Conservation (phyloP, 2,329 filamentous ascomycete genomes). For the Monascus ruber region DNA sequence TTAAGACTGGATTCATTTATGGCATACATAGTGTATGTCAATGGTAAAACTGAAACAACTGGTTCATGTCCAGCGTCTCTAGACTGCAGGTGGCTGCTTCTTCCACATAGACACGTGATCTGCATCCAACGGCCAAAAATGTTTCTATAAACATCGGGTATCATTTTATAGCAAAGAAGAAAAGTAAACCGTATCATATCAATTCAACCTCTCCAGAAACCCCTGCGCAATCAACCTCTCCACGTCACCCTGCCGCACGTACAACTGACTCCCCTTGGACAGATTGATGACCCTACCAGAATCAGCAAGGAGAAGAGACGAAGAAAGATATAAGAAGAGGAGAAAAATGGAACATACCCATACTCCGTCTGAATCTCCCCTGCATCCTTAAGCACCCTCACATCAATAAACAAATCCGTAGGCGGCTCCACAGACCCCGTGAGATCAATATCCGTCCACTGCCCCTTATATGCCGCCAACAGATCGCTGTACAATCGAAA, state of each 20-base stretch:
- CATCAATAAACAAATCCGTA: constrained; percentile 92
- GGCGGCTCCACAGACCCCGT: constrained; percentile 90
- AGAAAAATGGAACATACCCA: constrained; percentile 50
- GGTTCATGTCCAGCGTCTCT: neutral
- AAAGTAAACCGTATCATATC: constrained; percentile 26
- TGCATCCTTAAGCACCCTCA: constrained; percentile 88
- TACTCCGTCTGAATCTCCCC: constrained; percentile 99
- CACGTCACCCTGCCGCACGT: constrained; percentile 89
- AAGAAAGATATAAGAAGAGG: neutral
- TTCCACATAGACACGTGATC: too few relatives aligned
- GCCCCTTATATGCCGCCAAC: constrained; percentile 90
- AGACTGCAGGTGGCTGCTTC: too few relatives aligned
- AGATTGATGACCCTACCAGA: constrained; percentile 70
- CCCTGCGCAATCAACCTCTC: constrained; percentile 89
- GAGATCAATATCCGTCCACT: constrained; percentile 95
- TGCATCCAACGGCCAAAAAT: neutral
- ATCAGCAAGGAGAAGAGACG: constrained; percentile 10
- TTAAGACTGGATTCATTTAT: too few relatives aligned
- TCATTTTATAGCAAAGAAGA: neutral
- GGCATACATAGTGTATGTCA: too few relatives aligned
- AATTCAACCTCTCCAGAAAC: constrained; percentile 82
- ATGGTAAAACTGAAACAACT: constrained; percentile 3
- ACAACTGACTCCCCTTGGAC: constrained; percentile 97
- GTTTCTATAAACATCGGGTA: neutral
- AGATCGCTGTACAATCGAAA: constrained; percentile 84